phyloP scores from a whole-genome alignment of 2,329 filamentous ascomycete genomes.

The Fusarium continuum region DNA sequence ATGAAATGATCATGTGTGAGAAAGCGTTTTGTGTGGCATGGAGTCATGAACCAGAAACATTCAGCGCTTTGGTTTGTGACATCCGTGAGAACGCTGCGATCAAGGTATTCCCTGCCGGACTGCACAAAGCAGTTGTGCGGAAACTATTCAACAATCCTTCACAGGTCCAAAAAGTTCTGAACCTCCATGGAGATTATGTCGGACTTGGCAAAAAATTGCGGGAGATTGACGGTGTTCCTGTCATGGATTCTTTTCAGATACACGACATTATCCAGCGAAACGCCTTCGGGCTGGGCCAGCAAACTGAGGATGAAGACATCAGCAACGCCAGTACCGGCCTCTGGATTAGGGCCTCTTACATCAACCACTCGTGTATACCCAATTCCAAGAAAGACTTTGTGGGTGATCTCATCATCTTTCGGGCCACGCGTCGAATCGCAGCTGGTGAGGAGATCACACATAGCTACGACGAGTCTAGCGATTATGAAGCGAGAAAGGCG shows the following conservation, averaged over 20 bases:
- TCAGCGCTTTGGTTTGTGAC: constrained; percentile 48
- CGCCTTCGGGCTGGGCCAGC: constrained; percentile 46
- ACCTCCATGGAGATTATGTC: constrained; percentile 42
- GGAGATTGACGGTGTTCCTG: constrained; percentile 38
- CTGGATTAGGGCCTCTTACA: constrained; percentile 52
- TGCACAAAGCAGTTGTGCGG: constrained; percentile 43
- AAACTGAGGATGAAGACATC: constrained; percentile 41
- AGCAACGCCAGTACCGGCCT: constrained; percentile 50
- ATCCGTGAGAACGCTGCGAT: constrained; percentile 41
- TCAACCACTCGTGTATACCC: constrained; percentile 54
- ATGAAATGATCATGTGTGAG: constrained; percentile 49
- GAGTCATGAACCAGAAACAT: constrained; percentile 44
- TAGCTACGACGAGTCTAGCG: constrained; percentile 44
- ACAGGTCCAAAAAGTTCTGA: constrained; percentile 30
- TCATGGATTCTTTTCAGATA: constrained; percentile 47
- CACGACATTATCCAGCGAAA: constrained; percentile 48
- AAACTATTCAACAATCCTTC: constrained; percentile 45
- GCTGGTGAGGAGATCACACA: constrained; percentile 49
- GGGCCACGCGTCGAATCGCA: constrained; percentile 46
- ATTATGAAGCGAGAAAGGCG: constrained; percentile 37
- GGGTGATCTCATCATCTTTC: constrained; percentile 53
- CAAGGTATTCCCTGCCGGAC: constrained; percentile 44
- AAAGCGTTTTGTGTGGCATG: constrained; percentile 48
- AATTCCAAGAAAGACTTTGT: constrained; percentile 51
- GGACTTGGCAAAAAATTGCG: constrained; percentile 34